A percentile compares a stretch with the other conserved stretches of the same genome.
Conservation (phyloP, 75 land plant species). For the Pinus tabuliformis region DNA sequence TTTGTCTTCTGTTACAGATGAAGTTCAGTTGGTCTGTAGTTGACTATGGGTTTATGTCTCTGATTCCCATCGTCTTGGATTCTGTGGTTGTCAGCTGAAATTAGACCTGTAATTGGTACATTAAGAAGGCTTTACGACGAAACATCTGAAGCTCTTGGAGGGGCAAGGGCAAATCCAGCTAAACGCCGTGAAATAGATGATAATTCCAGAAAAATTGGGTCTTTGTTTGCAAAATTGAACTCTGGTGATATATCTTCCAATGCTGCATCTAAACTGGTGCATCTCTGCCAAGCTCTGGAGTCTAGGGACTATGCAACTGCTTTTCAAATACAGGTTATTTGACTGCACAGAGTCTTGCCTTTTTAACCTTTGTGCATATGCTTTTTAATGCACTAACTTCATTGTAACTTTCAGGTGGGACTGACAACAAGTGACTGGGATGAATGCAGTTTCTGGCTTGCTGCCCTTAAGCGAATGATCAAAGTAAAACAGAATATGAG, state of each 20-base stretch:
- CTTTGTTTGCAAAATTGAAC: conserved; percentile 85
- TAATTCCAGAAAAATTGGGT: conserved; percentile 87
- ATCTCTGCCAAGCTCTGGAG: conserved; percentile 87
- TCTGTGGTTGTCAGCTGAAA: conserved; percentile 55
- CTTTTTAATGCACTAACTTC: conserved; percentile 1
- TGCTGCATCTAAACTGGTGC: conserved; percentile 73
- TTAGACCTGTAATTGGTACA: conserved; percentile 76
- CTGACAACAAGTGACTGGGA: conserved; percentile 98
- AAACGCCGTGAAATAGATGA: conserved; percentile 92
- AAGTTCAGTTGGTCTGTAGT: not conserved
- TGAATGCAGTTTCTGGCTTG: conserved; percentile 94
- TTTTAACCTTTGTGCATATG: not conserved
- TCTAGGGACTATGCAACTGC: conserved; percentile 68
- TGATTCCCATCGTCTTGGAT: conserved; percentile 4
- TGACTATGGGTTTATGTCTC: not conserved
- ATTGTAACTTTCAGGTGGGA: conserved; percentile 42
- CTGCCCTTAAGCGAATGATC: conserved; percentile 91
- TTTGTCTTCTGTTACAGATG: not conserved
- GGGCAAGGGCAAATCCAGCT: conserved; percentile 59
- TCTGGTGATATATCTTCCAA: conserved; percentile 83
- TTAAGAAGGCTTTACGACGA: conserved; percentile 80
- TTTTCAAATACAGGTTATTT: conserved; percentile 78
- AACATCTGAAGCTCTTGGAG: conserved; percentile 79
- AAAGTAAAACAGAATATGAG: conserved; percentile 31
- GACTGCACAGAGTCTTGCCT: not conserved